Percentiles rank a stretch among this genome's conserved stretches.
Evolutionary conservation across 169 alveolate species (phyloP).

Genomic region (Eimeria mitis): DNA sequence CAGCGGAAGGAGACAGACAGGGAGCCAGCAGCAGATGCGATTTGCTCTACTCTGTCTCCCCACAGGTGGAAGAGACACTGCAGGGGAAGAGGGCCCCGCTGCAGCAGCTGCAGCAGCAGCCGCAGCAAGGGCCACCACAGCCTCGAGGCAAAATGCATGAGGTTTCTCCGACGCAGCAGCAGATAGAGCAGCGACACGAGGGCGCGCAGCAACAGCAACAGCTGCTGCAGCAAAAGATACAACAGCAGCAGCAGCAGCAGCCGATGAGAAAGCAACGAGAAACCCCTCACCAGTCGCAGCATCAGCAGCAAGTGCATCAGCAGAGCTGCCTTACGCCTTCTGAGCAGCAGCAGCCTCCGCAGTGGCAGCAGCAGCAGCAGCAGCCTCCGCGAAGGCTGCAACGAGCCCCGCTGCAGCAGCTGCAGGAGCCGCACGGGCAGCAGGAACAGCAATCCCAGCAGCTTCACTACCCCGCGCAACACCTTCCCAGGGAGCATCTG

Average conservation of each 20-base stretch:
- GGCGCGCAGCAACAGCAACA: not conserved
- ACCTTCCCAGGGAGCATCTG: not conserved
- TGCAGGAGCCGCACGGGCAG: not conserved
- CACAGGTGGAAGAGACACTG: not conserved
- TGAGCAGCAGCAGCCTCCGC: not conserved
- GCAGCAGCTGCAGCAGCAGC: not conserved
- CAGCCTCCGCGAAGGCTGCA: not conserved
- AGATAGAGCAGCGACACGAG: not conserved
- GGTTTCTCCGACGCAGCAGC: not conserved
- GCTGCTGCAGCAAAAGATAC: not conserved
- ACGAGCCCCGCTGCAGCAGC: not conserved
- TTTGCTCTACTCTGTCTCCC: not conserved
- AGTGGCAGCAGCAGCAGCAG: slow-evolving; percentile 3
- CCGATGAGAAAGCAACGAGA: not conserved
- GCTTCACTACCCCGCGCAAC: not conserved
- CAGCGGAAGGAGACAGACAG: not conserved
- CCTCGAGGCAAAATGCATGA: not conserved
- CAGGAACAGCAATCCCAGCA: not conserved
- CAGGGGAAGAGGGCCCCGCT: not conserved
- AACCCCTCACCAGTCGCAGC: not conserved
- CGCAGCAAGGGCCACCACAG: not conserved
- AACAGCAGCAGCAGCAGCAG: not conserved
- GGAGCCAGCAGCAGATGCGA: not conserved
- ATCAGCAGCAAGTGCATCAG: not conserved
- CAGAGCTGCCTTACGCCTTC: not conserved